Conservation (phyloP, 1,284 basidiomycete genomes). For the Mrakiaceae sp. region DNA sequence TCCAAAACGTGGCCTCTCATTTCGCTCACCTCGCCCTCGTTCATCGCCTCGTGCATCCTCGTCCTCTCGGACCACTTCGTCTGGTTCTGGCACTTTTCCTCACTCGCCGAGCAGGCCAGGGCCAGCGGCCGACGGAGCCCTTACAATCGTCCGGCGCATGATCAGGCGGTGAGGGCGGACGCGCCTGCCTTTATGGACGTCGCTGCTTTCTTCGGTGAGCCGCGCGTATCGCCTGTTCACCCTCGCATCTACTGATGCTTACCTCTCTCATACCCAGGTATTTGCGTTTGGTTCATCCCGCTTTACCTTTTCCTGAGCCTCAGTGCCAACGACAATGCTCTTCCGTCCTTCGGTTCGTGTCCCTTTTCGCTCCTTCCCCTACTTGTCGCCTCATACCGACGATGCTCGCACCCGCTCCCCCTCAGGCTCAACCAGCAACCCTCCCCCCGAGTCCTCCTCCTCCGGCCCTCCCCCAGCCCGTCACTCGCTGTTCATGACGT, state of each 20-base stretch:
- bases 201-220: constrained; percentile 66
- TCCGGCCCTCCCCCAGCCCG: background rate
- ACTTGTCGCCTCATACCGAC: background rate
- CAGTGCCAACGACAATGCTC: constrained; percentile 86
- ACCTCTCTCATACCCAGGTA: constrained; percentile 23
- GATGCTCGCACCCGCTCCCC: background rate
- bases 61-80: constrained; percentile 82
- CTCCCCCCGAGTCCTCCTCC: background rate
- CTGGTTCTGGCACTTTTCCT: constrained; percentile 82
- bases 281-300: constrained; percentile 86
- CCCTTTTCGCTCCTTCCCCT: background rate
- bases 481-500: background rate
- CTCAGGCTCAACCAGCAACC: background rate
- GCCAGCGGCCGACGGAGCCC: constrained; percentile 16
- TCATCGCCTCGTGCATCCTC: constrained; percentile 68
- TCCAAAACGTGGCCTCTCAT: constrained; percentile 78
- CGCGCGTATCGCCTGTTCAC: too few species aligned
- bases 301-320: constrained; percentile 84
- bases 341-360: constrained; percentile 46
- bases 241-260: too few species aligned
- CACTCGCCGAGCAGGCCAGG: constrained; percentile 23
- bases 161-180: constrained; percentile 6
- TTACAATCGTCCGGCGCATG: constrained; percentile 2
- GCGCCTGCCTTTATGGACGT: constrained; percentile 67
- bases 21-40: constrained; percentile 66